Conservation (phyloP, 2,329 filamentous ascomycete genomes). For the Fusarium keratoplasticum region DNA sequence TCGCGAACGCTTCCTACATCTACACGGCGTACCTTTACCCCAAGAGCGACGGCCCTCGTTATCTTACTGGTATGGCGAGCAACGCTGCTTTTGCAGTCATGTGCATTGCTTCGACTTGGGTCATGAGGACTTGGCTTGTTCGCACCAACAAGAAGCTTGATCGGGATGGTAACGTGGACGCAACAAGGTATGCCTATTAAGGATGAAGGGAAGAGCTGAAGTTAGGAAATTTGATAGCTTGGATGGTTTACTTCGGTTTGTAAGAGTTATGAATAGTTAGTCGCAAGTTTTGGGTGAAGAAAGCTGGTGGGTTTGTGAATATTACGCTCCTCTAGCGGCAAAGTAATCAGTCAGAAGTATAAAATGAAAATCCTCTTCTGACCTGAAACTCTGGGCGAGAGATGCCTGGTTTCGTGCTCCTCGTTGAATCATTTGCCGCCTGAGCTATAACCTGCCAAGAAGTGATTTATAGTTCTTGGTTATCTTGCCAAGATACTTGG, state of each 20-base stretch:
- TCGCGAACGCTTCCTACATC: constrained; percentile 58
- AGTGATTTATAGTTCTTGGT: not conserved
- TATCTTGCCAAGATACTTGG: not conserved
- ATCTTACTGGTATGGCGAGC: constrained; percentile 53
- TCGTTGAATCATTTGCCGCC: not conserved
- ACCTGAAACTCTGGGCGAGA: not conserved
- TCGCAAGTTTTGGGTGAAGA: not conserved
- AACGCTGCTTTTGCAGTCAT: constrained; percentile 43
- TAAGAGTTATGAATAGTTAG: not conserved
- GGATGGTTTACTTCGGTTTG: not conserved
- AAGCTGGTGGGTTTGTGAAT: not conserved
- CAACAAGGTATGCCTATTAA: constrained; percentile 37
- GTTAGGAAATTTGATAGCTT: not conserved
- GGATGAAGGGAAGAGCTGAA: not conserved
- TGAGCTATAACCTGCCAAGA: not conserved
- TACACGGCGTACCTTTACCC: constrained; percentile 60
- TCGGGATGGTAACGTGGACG: constrained; percentile 12
- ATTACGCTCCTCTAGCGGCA: not conserved
- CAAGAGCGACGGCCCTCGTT: constrained; percentile 53
- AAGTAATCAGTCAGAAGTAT: not conserved
- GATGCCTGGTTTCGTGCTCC: too few species aligned
- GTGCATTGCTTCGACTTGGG: constrained; percentile 43
- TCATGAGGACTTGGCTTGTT: constrained; percentile 40
- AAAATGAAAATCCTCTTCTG: not conserved
- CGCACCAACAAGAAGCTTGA: constrained; percentile 42